phyloP scores from a whole-genome alignment of 1,139 yeast genomes.

The Hansenula lynferdii region DNA sequence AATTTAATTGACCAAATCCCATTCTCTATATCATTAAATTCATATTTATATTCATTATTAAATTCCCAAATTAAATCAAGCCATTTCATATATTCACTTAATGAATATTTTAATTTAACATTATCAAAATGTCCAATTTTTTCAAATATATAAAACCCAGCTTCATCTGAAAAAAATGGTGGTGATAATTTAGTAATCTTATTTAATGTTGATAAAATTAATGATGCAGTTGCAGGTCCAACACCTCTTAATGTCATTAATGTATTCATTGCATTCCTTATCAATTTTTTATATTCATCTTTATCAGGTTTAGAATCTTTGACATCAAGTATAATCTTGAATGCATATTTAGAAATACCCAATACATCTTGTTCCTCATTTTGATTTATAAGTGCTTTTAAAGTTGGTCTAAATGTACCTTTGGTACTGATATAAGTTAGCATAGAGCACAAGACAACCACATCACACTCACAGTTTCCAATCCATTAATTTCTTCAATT shows the following conservation, averaged over 20 bases:
- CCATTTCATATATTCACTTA: slow-evolving; percentile 16
- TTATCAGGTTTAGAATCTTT: background rate
- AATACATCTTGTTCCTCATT: slow-evolving; percentile 12
- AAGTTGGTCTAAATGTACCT: slow-evolving; percentile 22
- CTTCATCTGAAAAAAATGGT: slow-evolving; percentile 22
- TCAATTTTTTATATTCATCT: slow-evolving; percentile 9
- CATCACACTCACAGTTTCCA: slow-evolving; percentile 16
- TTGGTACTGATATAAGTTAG: slow-evolving; percentile 5
- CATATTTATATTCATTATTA: slow-evolving; percentile 6
- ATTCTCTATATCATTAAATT: slow-evolving; percentile 15
- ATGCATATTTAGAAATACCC: slow-evolving; percentile 8
- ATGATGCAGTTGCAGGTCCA: slow-evolving; percentile 24
- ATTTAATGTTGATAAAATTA: slow-evolving; percentile 15
- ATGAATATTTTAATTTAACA: slow-evolving; percentile 15
- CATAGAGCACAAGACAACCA: background rate
- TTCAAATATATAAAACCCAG: slow-evolving; percentile 14
- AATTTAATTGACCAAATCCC: slow-evolving; percentile 19
- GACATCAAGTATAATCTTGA: slow-evolving; percentile 5
- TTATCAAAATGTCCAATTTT: slow-evolving; percentile 2
- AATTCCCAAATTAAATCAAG: slow-evolving; percentile 8
- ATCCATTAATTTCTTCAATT: slow-evolving; percentile 18
- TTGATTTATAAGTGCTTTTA: slow-evolving; percentile 16
- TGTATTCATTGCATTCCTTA: slow-evolving; percentile 8
- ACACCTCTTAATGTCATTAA: slow-evolving; percentile 18
- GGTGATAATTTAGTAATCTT: slow-evolving; percentile 16